Conservation (phyloP, 768 basidiomycete species). For the Suillus sp. region DNA sequence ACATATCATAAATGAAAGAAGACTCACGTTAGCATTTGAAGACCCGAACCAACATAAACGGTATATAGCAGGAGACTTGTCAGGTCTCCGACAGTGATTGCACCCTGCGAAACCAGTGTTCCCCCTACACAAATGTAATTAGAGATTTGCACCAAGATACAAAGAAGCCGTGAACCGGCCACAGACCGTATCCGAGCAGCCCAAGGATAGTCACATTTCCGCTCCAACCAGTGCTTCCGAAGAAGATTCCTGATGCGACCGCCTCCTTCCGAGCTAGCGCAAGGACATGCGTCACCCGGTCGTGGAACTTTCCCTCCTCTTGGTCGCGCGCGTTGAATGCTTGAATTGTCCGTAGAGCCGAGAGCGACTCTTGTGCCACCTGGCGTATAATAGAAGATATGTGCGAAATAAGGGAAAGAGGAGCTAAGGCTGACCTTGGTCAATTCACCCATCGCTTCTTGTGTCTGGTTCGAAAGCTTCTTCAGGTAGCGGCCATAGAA, state of each 20-base stretch:
- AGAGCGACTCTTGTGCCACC: constrained; percentile 89
- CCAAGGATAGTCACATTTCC: constrained; percentile 91
- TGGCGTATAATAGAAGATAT: constrained; percentile 27
- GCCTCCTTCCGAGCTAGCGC: constrained; percentile 83
- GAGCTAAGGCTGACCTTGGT: constrained; percentile 52
- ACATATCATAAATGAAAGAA: constrained; percentile 5
- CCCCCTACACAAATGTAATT: constrained; percentile 57
- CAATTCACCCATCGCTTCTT: constrained; percentile 96
- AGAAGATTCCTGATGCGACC: constrained; percentile 89
- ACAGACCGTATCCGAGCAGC: constrained; percentile 85
- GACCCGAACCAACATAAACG: constrained; percentile 80
- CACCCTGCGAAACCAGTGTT: constrained; percentile 83
- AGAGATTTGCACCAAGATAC: constrained; percentile 6
- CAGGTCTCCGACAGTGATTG: constrained; percentile 89
- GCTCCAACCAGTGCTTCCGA: constrained; percentile 88
- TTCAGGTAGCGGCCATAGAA: constrained; percentile 96
- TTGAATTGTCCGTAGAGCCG: constrained; percentile 86
- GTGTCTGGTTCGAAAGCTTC: constrained; percentile 86
- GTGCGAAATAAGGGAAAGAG: not conserved
- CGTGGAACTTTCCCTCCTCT: constrained; percentile 77
- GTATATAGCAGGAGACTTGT: constrained; percentile 91
- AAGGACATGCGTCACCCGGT: constrained; percentile 66
- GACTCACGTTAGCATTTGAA: constrained; percentile 77
- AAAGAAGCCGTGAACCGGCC: not conserved
- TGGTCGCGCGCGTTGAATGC: constrained; percentile 83